Evolutionary conservation across 2,329 filamentous ascomycete species (phyloP), one percentile per base, ranked within the genome.

Genomic region (Trichophyton mentagrophytes): DNA sequence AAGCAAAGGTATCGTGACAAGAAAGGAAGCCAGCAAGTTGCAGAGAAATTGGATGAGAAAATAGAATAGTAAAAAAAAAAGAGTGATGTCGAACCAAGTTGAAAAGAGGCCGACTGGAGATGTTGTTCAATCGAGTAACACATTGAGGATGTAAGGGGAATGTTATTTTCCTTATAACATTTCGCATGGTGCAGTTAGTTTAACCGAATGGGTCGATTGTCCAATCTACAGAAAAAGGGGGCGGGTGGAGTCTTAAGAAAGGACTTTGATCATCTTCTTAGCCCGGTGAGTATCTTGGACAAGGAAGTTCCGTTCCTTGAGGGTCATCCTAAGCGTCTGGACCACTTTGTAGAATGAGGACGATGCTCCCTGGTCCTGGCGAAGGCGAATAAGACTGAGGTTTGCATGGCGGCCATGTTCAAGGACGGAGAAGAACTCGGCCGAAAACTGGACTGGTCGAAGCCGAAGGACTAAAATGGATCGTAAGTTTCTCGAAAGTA

Each of bases 301-400:
- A 33, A 95, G 74, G 66, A 91, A 76, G 27, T 80, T 79, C 30
- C 85, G 83, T 62, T 78, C 78, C 64, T 79, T 79, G 70, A 95
- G 84, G 15, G 89, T 82, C 20, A 82, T 78, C 65, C 86, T 81
- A 67, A 96, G 79, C 2, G 87, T 87, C 62, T 90, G 87, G 27
- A 95, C 82, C 8, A 96, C 88, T 69, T 84, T 85, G 70, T 89
- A 82, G 76, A 97, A 95, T 66, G 88, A 93, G 67, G 87, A 93
- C 42, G 89, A 90, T 1, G 92, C 91, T n/a, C 92, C 93, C 61
- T 86, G 86, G 69, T 93, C 90, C 69, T 96, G 91, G 1, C 88
- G 92, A 71, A 96, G 89, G 40, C 89, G 86, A 33, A 89, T 84
- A 65, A 96, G 85, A 71, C 87, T 88, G 60, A 96, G 80, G 55